These are phyloP conservation scores for Marchantia paleacea DNA, from an alignment of 225 moss, liverwort and hornwort genomes.

Conservation along the genomic window DNA sequence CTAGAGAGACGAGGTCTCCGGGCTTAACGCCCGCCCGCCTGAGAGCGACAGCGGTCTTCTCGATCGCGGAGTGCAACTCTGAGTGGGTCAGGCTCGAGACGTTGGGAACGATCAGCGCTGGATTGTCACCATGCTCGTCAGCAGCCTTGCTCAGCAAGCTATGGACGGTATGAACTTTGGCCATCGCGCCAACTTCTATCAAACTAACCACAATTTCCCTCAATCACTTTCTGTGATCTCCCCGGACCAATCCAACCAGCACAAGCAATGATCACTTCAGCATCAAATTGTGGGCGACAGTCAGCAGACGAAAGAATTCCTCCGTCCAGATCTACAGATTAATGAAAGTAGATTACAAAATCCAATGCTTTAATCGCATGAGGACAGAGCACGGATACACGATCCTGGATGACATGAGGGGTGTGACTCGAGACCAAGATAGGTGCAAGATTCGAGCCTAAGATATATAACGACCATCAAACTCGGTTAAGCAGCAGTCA, in stretches of 20 bases:
- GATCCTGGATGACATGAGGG: too few species aligned
- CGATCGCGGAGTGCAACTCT: conserved; percentile 69
- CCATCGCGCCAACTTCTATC: conserved; percentile 9
- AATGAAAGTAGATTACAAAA: too few species aligned
- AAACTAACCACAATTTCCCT: neutral
- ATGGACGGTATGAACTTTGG: conserved; percentile 29
- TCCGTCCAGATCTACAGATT: too few species aligned
- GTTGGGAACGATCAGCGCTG: conserved; percentile 50
- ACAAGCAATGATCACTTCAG: neutral
- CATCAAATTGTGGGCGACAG: neutral
- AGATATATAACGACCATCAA: too few species aligned
- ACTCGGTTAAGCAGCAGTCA: too few species aligned
- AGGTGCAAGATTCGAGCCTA: too few species aligned
- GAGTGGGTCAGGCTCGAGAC: conserved; percentile 58
- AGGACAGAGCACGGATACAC: too few species aligned
- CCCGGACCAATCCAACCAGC: neutral
- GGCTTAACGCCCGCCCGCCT: conserved; percentile 77
- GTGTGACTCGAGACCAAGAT: too few species aligned
- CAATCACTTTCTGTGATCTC: neutral
- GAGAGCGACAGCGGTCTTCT: conserved; percentile 65
- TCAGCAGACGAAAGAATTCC: neutral
- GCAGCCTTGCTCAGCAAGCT: conserved; percentile 60
- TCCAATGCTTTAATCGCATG: too few species aligned
- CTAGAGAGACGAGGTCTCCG: conserved; percentile 85
- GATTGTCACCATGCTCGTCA: conserved; percentile 40